phyloP scores from a whole-genome alignment of 345 rosid genomes.

The Euphorbia pulcherrima region DNA sequence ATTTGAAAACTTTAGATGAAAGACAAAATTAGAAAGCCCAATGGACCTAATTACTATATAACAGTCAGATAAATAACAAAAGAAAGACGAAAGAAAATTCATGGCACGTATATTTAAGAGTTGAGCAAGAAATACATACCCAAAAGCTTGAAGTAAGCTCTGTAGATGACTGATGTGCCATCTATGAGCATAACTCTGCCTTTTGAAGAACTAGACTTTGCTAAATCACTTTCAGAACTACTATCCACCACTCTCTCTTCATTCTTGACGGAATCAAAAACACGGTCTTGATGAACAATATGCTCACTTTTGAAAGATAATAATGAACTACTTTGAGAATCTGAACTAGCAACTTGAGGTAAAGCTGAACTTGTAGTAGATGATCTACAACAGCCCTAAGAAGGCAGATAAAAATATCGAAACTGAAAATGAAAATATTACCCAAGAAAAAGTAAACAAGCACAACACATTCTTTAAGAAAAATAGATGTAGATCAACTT shows the following conservation, averaged over 20 bases:
- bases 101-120: constrained; percentile 1
- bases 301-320: constrained; percentile 29
- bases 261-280: constrained; percentile 24
- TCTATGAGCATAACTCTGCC: constrained; percentile 93
- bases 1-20: constrained; percentile 3
- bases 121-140: constrained; percentile 38
- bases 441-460: background rate
- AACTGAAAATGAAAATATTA: background rate
- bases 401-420: constrained; percentile 7
- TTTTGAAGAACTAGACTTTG: constrained; percentile 32
- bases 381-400: constrained; percentile 49
- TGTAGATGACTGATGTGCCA: constrained; percentile 84
- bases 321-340: constrained; percentile 23
- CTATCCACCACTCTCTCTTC: constrained; percentile 36
- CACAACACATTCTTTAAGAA: too few relatives aligned
- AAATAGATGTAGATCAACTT: background rate
- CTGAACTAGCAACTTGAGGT: constrained; percentile 30
- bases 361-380: constrained; percentile 25
- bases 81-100: background rate
- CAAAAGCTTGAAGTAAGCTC: constrained; percentile 94
- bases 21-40: background rate
- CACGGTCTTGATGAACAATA: constrained; percentile 20
- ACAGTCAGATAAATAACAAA: background rate
- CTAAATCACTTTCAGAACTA: constrained; percentile 7
- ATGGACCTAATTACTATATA: background rate